Percentiles rank a stretch among this genome's conserved stretches.
Conservation (phyloP, 148 eudicot species). For the Nyssa sinensis region DNA sequence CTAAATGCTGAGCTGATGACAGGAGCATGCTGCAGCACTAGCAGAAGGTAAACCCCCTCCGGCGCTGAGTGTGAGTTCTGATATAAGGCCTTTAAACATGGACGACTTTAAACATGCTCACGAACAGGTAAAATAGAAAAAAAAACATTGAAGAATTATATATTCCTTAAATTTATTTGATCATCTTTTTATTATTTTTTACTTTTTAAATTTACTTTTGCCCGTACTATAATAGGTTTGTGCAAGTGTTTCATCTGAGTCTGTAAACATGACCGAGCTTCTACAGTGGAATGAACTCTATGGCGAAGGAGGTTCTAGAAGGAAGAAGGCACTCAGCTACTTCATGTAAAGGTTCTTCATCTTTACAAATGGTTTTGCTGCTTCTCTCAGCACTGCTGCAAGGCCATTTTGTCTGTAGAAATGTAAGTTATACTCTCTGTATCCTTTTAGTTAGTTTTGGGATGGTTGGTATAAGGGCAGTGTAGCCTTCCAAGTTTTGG, state of each 20-base stretch:
- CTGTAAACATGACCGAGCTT: slow-evolving; percentile 67
- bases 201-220: not conserved
- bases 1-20: slow-evolving; percentile 27
- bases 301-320: no score
- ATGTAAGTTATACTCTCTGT: slow-evolving; percentile 29
- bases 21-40: slow-evolving; percentile 75
- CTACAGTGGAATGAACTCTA: no score
- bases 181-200: not conserved
- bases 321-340: slow-evolving; percentile 58
- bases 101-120: slow-evolving; percentile 28
- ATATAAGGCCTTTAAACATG: slow-evolving; percentile 28
- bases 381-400: not conserved
- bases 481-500: slow-evolving; percentile 20
- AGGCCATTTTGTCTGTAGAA: slow-evolving; percentile 28
- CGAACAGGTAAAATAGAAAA: slow-evolving; percentile 34
- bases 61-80: slow-evolving; percentile 46
- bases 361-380: slow-evolving; percentile 38
- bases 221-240: slow-evolving; percentile 33
- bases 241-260: slow-evolving; percentile 20
- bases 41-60: slow-evolving; percentile 79
- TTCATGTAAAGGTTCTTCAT: slow-evolving; percentile 64
- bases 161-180: not conserved
- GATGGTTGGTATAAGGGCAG: slow-evolving; percentile 39
- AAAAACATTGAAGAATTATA: not conserved
- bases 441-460: slow-evolving; percentile 25